These are phyloP conservation scores for Juncus inflexus DNA, from an alignment of 176 grass and related monocot species.

Conservation along the genomic window DNA sequence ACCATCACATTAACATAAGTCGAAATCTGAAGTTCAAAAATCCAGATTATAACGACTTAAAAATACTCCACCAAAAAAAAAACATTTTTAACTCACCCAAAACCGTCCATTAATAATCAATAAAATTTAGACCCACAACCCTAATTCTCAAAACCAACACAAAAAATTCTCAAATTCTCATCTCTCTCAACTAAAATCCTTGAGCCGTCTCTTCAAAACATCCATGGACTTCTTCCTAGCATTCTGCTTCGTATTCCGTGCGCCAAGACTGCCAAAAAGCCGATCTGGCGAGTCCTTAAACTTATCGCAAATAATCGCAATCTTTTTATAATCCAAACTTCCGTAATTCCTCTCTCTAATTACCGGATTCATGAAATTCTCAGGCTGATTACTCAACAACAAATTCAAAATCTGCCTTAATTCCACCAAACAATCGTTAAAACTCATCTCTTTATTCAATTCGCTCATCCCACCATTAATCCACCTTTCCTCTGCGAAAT, in stretches of 20 bases:
- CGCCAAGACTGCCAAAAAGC: constrained; percentile 81
- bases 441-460: constrained; percentile 61
- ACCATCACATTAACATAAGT: no score
- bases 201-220: constrained; percentile 80
- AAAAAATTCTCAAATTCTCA: background rate
- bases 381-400: constrained; percentile 84
- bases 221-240: constrained; percentile 91
- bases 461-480: constrained; percentile 52
- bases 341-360: constrained; percentile 81
- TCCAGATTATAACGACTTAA: background rate
- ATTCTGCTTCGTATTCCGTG: constrained; percentile 50
- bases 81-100: constrained; percentile 6
- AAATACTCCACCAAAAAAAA: background rate
- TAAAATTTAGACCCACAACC: background rate
- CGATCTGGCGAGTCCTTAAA: constrained; percentile 83
- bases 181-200: constrained; percentile 72
- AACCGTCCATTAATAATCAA: background rate
- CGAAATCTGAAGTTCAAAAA: no score
- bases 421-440: constrained; percentile 75
- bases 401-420: constrained; percentile 82
- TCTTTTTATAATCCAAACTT: constrained; percentile 78
- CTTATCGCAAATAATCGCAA: constrained; percentile 67
- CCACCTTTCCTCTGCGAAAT: constrained; percentile 73
- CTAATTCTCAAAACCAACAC: background rate
- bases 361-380: constrained; percentile 92